Base-by-base conservation (phyloP, 2,329 filamentous ascomycete species). In the Fusarium protoensiforme region DNA sequence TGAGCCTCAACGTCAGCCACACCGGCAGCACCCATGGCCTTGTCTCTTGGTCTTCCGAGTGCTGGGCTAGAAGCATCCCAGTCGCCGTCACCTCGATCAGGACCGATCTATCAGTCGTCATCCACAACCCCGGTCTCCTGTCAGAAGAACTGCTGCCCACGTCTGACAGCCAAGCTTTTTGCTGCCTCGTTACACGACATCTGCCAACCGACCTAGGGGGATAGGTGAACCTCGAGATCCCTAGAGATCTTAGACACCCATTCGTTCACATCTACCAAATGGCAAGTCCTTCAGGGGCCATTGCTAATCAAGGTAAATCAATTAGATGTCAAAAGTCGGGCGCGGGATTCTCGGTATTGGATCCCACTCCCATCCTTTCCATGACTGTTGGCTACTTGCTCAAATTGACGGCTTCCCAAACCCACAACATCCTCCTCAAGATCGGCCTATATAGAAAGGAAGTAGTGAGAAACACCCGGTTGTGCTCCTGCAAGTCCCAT, bases 401-500 rank as follows among this genome's bases (percentile, higher is more conserved):
- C 35, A 20, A 27, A 18, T 41, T 38, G 35, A 39, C 11, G 24
- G 24, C 24, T 20, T 41, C 56, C 24, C 38, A 59, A 53, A 11
- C 35, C 51, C 27, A 43, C 36, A 36, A 63, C 39, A 38, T 31
- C 46, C 27, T 36, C 36, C 36, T 46, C 58, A 24, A 54, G 46
- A 46, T 64, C 48, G 27, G 31, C 31, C 48, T 62, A 38, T 71
- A 59, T 65, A 53, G 61, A 48, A 65, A 31, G 54, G 46, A 38
- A 53, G 35, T 48, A n/a, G 27, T 31, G 60, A 27, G 53, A 61
- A 61, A 60, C 63, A 71, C 59, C 31, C 56, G 16, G 56, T 29
- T 67, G 60, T 61, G 54, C 35, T 61, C 61, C 57, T 51, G 27
- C 31, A 36, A 53, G 22, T 54, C 57, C 67, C 64, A 58, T 54